Evolutionary conservation across 108 stramenopile species (phyloP), one percentile per base, ranked within the genome.

Genomic region (Nitzschia sp.): DNA sequence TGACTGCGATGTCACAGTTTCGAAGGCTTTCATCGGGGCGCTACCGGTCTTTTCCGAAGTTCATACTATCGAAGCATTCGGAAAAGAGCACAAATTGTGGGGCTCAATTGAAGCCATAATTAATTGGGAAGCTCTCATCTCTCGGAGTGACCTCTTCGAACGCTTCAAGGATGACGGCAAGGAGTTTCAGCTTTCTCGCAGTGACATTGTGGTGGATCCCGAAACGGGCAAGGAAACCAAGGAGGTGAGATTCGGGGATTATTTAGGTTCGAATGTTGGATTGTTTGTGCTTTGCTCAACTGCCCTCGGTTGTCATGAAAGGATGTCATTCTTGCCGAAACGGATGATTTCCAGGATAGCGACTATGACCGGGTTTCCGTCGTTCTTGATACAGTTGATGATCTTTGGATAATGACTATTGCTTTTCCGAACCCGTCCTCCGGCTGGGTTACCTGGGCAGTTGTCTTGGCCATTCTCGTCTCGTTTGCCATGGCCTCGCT

Each of bases 181-280:
- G 70, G 69, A 78, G 58, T 87, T 81, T 59, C 65, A 75, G 57
- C 65, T 87, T n/a, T 85, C 83, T 9, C 71, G 83, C 6, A 83
- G 70, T n/a, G 86, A 84, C 56, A 5, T 33, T 0, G 54, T 32
- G 2, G 1, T 28, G 0, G 45, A 82, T 34, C 8, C 31, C 15
- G 66, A 54, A 13, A 54, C 53, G 2, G 31, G 34, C 23, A n/a
- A 54, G 19, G 49, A 54, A 24, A 54, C 28, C 6, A 28, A 9
- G 15, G 47, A 49, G 29, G 19, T 51, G 13, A 42, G 38, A 13
- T 42, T 42, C 13, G 38, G 38, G 6, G 13, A 13, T 42, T 42
- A 38, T 45, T n/a, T n/a, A n/a, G n/a, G n/a, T n/a, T n/a, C n/a
- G n/a, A n/a, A n/a, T n/a, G 11, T 15, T 46, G 45, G 45, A 11